A percentile compares a stretch with the other conserved stretches of the same genome.
phyloP scores from a whole-genome alignment of 495 filamentous ascomycete species.

The Clavariopsis aquatica region DNA sequence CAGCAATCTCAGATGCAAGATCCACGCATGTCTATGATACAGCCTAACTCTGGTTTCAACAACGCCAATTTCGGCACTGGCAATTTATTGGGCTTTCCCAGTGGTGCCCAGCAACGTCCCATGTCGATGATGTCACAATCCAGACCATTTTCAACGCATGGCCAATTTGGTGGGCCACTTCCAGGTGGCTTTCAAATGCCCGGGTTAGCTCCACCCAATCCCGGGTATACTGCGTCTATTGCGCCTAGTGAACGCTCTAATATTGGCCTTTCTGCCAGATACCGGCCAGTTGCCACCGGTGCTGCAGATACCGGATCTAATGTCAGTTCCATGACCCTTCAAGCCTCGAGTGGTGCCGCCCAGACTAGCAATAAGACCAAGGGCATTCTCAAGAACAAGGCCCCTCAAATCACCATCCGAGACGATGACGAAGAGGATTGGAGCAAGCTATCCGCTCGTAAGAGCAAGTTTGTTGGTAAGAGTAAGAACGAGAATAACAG shows the following conservation, averaged over 20 bases:
- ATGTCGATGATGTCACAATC: conserved; percentile 28
- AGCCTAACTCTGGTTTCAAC: conserved; percentile 4
- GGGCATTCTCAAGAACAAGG: conserved; percentile 32
- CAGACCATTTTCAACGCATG: conserved; percentile 22
- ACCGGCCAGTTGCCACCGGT: conserved; percentile 68
- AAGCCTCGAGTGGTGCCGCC: conserved; percentile 25
- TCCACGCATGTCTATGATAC: conserved; percentile 25
- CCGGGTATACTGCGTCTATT: conserved; percentile 70
- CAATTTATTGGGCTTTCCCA: conserved; percentile 13
- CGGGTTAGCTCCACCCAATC: neutral
- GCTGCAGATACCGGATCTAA: conserved; percentile 12
- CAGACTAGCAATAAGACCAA: conserved; percentile 11
- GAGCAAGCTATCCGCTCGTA: conserved; percentile 82
- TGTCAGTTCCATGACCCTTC: conserved; percentile 21
- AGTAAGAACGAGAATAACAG: conserved; percentile 25
- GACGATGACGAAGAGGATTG: conserved; percentile 79
- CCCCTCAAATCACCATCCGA: neutral
- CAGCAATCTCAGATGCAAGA: conserved; percentile 21
- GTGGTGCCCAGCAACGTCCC: conserved; percentile 23
- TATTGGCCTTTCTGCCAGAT: conserved; percentile 84
- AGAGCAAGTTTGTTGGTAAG: conserved; percentile 75
- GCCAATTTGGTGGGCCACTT: conserved; percentile 5
- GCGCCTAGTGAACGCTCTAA: conserved; percentile 95
- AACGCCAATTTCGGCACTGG: conserved; percentile 6
- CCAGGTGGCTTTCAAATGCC: conserved; percentile 1